Base-by-base conservation (phyloP, 2,329 filamentous ascomycete species). In the Ophiostoma sp. region DNA sequence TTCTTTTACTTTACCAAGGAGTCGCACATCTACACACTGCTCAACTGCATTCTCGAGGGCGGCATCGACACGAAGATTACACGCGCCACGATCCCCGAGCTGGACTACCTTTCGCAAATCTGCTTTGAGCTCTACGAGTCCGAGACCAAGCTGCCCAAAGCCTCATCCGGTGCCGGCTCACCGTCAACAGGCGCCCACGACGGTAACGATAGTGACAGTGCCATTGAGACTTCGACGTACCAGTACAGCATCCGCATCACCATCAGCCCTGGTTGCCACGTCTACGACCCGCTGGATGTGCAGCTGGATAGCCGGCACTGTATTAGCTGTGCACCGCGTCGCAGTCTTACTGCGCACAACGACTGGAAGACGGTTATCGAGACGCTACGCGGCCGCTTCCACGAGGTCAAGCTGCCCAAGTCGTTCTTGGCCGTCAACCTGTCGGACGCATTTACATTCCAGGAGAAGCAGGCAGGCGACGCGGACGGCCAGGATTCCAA, bases 1-100 rank as follows among this genome's bases (percentile, higher is more conserved):
- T 98, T 98, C 82, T 92, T 98, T 79, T 99, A 99, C 81, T 99
- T 99, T 78, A 99, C 95, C 72, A 99, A 99, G 78, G 95, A 99
- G 79, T 97, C 92, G 0, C 95, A 99, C 77, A 97, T 99, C 72
- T 99, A 99, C 80, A 99, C 95, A 5, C 85, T 99, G 5, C 86
- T 99, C 69, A 99, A 99, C 78, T 98, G 94, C 77, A 98, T 99
- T 73, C 85, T 99, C 40, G 95, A 99, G 77, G 95, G 96, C 70
- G 96, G 95, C 42, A 91, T 99, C 72, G 91, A 96, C 76, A 97
- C 94, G 38, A 99, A 99, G 81, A 98, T 99, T 75, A 90, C 92
- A 74, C 90, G 96, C 49, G 93, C 92, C 75, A 93, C 92, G 55
- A 99, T 99, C 72, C 95, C 95, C 0, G 95, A 99, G 79, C 87